Evolutionary conservation across 805 yeast species (phyloP), one percentile per base, ranked within the genome.

Genomic region (Metahyphopichia silvanorum): DNA sequence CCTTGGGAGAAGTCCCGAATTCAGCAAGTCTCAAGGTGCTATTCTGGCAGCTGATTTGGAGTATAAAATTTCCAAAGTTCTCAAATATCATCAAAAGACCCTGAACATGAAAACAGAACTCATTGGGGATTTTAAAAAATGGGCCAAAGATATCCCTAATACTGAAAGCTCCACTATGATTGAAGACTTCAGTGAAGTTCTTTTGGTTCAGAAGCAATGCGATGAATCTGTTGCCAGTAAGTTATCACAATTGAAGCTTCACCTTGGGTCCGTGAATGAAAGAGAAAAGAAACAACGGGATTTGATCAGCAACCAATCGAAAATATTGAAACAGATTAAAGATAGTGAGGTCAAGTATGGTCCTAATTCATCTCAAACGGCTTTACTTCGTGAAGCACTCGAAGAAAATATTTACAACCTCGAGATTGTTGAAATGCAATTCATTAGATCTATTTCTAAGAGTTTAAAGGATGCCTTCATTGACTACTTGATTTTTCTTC

Each of bases 391-490:
- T 35, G 85, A 78, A 44, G 61, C 64, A 32, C 47, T 77, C 21
- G 83, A 77, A 47, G 77, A 73, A 40, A 54, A 69, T 34, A 63
- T 64, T 26, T 64, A 69, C 38, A 67, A 75, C 22, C 58, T 74
- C n/a, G 74, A 66, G 34, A 71, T 77, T 15, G 73, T 74, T 5
- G 72, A 72, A 37, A 70, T 63, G 19, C 83, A 78, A 46, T 61
- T 68, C 29, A 55, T 62, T 6, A 61, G 76, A 28, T 60, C 77
- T 0, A 68, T 78, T 15, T 61, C 63, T 27, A 60, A 52, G 17
- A 65, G 67, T 9, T 57, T 78, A 39, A 69, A 63, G 37, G 67
- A 64, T 12, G 54, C 77, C 1, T 46, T 75, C 8, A 50, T 56
- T 8, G 77, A 75, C 28, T 77, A 71, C 43, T 53, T 63, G 13